These are phyloP conservation scores for Dissophora globulifera DNA, from an alignment of 192 early-diverging fungal genomes.

Conservation along the genomic window DNA sequence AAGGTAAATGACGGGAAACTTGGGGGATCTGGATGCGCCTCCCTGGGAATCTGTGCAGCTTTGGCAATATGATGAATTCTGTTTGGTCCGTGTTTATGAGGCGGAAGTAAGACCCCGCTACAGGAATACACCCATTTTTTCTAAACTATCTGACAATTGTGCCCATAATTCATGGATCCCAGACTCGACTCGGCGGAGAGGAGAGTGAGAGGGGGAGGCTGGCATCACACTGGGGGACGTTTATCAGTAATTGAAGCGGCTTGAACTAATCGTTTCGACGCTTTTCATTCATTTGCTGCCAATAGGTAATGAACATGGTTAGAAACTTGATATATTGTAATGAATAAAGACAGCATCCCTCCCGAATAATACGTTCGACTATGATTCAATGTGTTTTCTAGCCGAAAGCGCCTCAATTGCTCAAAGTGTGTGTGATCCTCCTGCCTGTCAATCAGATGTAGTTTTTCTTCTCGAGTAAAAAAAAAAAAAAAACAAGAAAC, in stretches of 20 bases:
- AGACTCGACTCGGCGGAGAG: too few species aligned
- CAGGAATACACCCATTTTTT: constrained; percentile 54
- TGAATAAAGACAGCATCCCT: too few species aligned
- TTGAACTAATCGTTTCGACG: too few species aligned
- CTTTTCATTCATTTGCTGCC: background rate
- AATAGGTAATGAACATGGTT: background rate
- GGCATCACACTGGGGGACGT: too few species aligned
- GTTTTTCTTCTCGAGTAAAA: too few species aligned
- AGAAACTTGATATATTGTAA: background rate
- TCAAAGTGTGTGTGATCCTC: too few species aligned
- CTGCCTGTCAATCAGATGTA: too few species aligned
- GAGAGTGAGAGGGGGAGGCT: too few species aligned
- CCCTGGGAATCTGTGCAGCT: background rate
- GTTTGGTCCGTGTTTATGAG: constrained; percentile 59
- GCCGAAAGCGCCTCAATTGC: too few species aligned
- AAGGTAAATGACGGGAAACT: constrained; percentile 5
- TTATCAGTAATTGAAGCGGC: background rate
- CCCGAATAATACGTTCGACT: too few species aligned
- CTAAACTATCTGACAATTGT: constrained; percentile 56
- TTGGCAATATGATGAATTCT: constrained; percentile 50
- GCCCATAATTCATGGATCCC: too few species aligned
- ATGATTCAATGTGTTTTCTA: too few species aligned
- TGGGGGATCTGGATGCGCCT: background rate
- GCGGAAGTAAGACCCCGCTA: constrained; percentile 53
- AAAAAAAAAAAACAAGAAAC: constrained; percentile 7